These are phyloP conservation scores for Aureobasidium sp. DNA, from an alignment of 2,329 filamentous ascomycete genomes.

Conservation along the genomic window DNA sequence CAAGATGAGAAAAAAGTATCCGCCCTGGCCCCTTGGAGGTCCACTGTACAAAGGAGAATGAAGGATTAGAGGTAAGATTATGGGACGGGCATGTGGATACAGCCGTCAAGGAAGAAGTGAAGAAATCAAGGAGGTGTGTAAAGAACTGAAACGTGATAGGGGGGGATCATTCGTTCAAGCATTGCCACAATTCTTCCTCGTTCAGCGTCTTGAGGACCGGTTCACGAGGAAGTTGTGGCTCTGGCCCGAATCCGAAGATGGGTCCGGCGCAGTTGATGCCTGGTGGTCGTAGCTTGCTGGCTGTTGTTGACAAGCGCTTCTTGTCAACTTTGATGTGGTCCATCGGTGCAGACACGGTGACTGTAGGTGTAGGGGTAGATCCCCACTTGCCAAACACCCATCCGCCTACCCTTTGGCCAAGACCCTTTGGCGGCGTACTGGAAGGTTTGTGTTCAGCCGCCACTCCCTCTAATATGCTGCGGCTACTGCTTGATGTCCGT, in stretches of 20 bases:
- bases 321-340: conserved; percentile 11
- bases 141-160: not conserved
- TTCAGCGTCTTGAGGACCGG: conserved; percentile 52
- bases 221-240: conserved; percentile 45
- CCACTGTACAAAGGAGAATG: conserved; percentile 5
- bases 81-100: not conserved
- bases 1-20: not conserved
- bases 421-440: conserved; percentile 22
- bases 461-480: conserved; percentile 26
- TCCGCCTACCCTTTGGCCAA: conserved; percentile 51
- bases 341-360: conserved; percentile 10
- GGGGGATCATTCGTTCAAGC: conserved; percentile 37
- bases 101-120: not conserved
- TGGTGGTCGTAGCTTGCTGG: conserved; percentile 41
- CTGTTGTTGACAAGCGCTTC: not conserved
- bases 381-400: conserved; percentile 60
- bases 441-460: conserved; percentile 27
- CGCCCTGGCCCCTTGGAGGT: not conserved
- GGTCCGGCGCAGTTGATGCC: conserved; percentile 73
- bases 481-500: conserved; percentile 28
- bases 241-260: conserved; percentile 60
- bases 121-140: not conserved
- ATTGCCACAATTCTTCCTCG: conserved; percentile 51
- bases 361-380: conserved; percentile 26
- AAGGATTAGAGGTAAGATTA: not conserved